Base-by-base conservation (phyloP, 2,329 filamentous ascomycete genomes). In the Botrytis squamosa region DNA sequence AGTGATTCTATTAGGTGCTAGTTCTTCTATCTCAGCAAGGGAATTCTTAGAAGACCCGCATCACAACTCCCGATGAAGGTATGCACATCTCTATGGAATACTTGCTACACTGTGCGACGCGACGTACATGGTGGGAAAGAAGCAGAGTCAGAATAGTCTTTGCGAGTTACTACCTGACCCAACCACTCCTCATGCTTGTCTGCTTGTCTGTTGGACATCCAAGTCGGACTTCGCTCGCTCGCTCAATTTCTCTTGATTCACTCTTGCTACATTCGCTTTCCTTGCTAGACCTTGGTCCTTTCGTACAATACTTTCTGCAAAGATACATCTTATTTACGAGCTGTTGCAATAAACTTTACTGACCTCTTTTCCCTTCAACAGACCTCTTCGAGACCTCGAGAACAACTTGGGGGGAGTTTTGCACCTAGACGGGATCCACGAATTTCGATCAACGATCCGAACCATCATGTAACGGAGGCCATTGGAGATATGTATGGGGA, bases 401-500 rank as follows among this genome's bases (percentile, higher is more conserved):
- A 81, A 62, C 76, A 81, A 62, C 76, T 81, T 75, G 81, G 81
- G 73, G 81, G 78, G 68, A 80, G 79, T 73, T 82, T 81, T 75
- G 78, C 77, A 73, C 81, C 77, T 70, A 77, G 80, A 73, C 77
- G 82, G 80, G 78, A 68, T 74, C 63, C 75, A 44, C 80, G 81
- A 77, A 77, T 81, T 46, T 82, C 81, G 36, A 82, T 92, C 81
- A 91, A 88, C 84, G 91, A 93, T 84, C 89, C 91, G 78, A 90
- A 84, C 81, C 90, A 93, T 83, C 91, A 93, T 87, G 89, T 93
- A 79, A 93, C 91, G 65, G 91, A 93, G 81, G 90, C 91, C 72
- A 92, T 93, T 82, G 90, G 90, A 75, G 89, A 92, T 83, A 88
- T 92, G 86, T 93, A 93, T 83, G 89, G 89, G 80, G 88, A 89